Conservation (phyloP, 2,329 filamentous ascomycete genomes). For the Aspergillus caelatus region DNA sequence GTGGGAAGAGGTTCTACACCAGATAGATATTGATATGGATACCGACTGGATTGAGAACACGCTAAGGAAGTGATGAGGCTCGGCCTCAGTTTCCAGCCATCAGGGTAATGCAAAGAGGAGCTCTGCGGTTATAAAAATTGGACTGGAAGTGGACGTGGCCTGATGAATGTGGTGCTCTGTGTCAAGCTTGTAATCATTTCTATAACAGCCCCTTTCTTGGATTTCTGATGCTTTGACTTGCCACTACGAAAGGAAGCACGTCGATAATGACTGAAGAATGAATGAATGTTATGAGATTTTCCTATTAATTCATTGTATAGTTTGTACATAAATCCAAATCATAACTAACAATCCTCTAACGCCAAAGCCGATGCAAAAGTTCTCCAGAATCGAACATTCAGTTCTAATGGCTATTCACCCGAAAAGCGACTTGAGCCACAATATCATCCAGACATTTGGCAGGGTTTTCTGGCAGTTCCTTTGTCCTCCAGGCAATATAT, state of each 20-base stretch:
- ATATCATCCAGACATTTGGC: neutral
- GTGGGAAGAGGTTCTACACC: constrained; percentile 46
- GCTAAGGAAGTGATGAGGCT: constrained; percentile 22
- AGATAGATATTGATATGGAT: constrained; percentile 47
- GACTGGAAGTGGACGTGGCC: neutral
- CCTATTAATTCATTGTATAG: neutral
- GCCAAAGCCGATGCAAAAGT: neutral
- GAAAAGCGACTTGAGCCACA: neutral
- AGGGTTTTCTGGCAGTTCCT: neutral
- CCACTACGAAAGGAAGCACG: neutral
- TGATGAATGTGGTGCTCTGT: neutral
- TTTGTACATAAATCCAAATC: neutral
- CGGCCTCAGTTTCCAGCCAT: neutral
- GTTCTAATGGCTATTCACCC: neutral
- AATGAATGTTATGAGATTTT: neutral
- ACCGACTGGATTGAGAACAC: constrained; percentile 44
- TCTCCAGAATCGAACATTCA: no score
- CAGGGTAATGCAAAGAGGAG: neutral
- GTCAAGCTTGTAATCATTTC: no score
- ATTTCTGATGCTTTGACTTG: no score
- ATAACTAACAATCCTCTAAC: neutral
- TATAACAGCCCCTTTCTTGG: no score
- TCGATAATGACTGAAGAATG: neutral
- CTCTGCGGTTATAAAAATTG: neutral
- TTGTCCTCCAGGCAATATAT: constrained; percentile 36